Percentiles rank a stretch among this genome's conserved stretches.
These are phyloP conservation scores for Chlorencoelia australis DNA, from an alignment of 2,329 filamentous ascomycete species.

Conservation along the genomic window DNA sequence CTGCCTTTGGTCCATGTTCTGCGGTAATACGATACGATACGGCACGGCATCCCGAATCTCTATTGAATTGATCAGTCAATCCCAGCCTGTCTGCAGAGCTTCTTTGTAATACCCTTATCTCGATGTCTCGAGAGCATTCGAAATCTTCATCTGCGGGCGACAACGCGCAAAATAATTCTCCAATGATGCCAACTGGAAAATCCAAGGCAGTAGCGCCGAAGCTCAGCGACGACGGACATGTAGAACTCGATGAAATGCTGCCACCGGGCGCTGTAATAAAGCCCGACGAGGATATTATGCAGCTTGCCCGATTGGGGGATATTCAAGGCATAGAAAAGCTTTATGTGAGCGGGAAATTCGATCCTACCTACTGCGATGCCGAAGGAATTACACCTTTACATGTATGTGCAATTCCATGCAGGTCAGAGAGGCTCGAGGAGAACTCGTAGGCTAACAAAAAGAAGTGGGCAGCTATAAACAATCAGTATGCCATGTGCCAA, in stretches of 20 bases:
- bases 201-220: constrained; percentile 42
- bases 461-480: constrained; percentile 99
- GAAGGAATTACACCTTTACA: constrained; percentile 95
- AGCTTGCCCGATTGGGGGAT: constrained; percentile 81
- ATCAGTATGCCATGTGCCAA: constrained; percentile 94
- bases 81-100: no score
- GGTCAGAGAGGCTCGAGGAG: constrained; percentile 1
- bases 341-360: constrained; percentile 72
- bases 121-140: constrained; percentile 20
- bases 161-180: constrained; percentile 22
- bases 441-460: neutral
- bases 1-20: no score
- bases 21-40: no score
- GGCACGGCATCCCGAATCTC: no score
- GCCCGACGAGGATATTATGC: constrained; percentile 80
- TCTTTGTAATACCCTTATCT: no score
- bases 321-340: constrained; percentile 79
- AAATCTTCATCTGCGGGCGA: constrained; percentile 12
- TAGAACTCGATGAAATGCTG: constrained; percentile 27
- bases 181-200: constrained; percentile 47
- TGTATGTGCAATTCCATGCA: constrained; percentile 41
- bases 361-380: constrained; percentile 74
- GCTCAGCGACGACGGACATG: constrained; percentile 34
- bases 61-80: no score
- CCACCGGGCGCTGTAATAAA: constrained; percentile 13